These are phyloP conservation scores for Cystofilobasidium bisporidii DNA, from an alignment of 768 basidiomycete species.

Conservation along the genomic window DNA sequence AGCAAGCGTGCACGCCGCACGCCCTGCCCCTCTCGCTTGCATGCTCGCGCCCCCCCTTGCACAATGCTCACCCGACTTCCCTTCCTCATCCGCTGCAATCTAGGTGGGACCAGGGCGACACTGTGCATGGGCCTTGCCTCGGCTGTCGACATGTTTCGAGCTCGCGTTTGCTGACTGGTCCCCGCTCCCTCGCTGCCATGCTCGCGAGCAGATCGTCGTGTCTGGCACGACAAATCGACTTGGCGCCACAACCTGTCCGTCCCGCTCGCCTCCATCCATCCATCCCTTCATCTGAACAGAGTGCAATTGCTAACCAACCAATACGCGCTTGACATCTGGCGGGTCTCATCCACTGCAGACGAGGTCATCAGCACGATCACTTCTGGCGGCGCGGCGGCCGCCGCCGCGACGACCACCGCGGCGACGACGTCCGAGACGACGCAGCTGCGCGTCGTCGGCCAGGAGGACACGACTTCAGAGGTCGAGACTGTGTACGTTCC, in stretches of 20 bases:
- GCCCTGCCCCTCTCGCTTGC: not conserved
- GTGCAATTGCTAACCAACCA: not conserved
- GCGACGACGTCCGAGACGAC: not conserved
- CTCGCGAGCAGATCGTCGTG: not conserved
- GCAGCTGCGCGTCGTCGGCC: not conserved
- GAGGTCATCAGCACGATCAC: conserved; percentile 1
- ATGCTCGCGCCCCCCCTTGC: not conserved
- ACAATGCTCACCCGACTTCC: not conserved
- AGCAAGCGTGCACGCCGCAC: not conserved
- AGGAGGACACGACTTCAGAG: not conserved
- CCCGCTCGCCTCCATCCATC: not conserved
- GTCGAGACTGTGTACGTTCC: not conserved
- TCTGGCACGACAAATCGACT: conserved; percentile 1
- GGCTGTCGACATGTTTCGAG: not conserved
- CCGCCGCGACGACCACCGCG: not conserved
- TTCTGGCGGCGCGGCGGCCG: not conserved
- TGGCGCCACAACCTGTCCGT: not conserved
- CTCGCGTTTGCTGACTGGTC: not conserved
- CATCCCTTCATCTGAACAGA: not conserved
- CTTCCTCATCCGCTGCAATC: not conserved
- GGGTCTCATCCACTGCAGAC: not conserved
- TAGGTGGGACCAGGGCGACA: no score
- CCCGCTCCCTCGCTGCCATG: not conserved
- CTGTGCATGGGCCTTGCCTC: not conserved
- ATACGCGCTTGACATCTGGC: no score